Evolutionary conservation across 2,329 filamentous ascomycete species (phyloP).

Genomic region (Fusarium luffae): DNA sequence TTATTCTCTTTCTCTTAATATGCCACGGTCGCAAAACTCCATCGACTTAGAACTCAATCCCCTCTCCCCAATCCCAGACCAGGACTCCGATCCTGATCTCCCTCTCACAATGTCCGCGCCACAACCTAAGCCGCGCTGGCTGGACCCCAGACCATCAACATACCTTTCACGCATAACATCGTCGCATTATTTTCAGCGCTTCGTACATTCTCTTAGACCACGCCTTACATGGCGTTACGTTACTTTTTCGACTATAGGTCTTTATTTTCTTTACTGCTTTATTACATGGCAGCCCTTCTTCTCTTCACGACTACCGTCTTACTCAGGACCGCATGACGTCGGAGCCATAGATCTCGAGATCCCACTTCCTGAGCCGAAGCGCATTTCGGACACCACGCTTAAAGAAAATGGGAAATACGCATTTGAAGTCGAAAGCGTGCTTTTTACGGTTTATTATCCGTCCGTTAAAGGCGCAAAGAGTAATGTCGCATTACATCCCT

Average conservation of each 20-base stretch:
- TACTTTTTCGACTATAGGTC: slow-evolving; percentile 41
- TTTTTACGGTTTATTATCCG: slow-evolving; percentile 64
- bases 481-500: slow-evolving; percentile 51
- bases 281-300: slow-evolving; percentile 56
- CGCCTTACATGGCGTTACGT: slow-evolving; percentile 52
- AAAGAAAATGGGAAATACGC: slow-evolving; percentile 52
- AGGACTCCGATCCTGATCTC: slow-evolving; percentile 30
- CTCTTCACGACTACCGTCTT: slow-evolving; percentile 56
- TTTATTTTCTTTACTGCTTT: slow-evolving; percentile 56
- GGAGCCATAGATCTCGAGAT: slow-evolving; percentile 62
- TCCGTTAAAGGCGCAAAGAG: slow-evolving; percentile 43
- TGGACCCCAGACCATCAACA: slow-evolving; percentile 29
- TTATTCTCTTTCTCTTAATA: background rate
- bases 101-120: slow-evolving; percentile 31
- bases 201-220: slow-evolving; percentile 39
- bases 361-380: slow-evolving; percentile 50
- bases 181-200: slow-evolving; percentile 12
- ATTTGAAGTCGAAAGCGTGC: slow-evolving; percentile 59
- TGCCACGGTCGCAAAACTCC: slow-evolving; percentile 14
- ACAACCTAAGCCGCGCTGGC: slow-evolving; percentile 40
- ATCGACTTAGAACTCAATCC: slow-evolving; percentile 29
- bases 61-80: slow-evolving; percentile 8
- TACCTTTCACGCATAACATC: slow-evolving; percentile 25
- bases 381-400: slow-evolving; percentile 50
- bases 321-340: slow-evolving; percentile 58